Base-by-base conservation (phyloP, 371 early-diverging fungal species). In the Actinomortierella ambigua region DNA sequence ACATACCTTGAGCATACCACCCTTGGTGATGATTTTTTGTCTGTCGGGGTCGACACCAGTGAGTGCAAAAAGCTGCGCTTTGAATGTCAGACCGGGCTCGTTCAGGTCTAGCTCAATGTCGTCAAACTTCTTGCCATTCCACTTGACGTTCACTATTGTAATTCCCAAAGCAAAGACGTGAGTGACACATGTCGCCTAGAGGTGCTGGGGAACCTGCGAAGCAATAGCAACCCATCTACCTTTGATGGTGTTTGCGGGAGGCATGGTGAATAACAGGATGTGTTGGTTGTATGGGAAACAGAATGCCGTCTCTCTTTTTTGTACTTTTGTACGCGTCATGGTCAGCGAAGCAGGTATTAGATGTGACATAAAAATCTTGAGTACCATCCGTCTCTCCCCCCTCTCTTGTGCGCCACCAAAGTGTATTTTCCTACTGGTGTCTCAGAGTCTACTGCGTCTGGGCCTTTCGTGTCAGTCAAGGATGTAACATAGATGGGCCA, bases 1-100 rank as follows among this genome's bases (percentile, higher is more conserved):
- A 23, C 20, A 22, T 81, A 90, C 94, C 86, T 97, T 97, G 62
- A 97, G 83, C 73, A 90, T 84, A n/a, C 92, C 95, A 51, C 99
- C 99, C 75, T 96, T 97, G 62, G 89, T 83, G 77, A 98, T 86
- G 55, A 98, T 88, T 82, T 95, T 96, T 78, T 97, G 97, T 42
- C 96, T 82, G 28, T 93, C 94, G 20, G 98, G 98, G 53, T 90
- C 88, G 11, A 98, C 98, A 28, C 93, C 95, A 2, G 98, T 95
- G 65, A 96, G 80, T 4, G 95, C 89, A 69, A 81, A 96, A n/a
- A 98, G 83, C 81, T 95, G 94, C 41, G 85, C 86, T 78, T 96
- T 96, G 85, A 98, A 93, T 9, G 88, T 82, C 58, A 90, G 80
- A 39, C 88, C 92, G 8, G 93, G 83, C 67, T 93, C 91, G 43